Base-by-base conservation (phyloP, 192 early-diverging fungal genomes). In the Dissophora ornata region DNA sequence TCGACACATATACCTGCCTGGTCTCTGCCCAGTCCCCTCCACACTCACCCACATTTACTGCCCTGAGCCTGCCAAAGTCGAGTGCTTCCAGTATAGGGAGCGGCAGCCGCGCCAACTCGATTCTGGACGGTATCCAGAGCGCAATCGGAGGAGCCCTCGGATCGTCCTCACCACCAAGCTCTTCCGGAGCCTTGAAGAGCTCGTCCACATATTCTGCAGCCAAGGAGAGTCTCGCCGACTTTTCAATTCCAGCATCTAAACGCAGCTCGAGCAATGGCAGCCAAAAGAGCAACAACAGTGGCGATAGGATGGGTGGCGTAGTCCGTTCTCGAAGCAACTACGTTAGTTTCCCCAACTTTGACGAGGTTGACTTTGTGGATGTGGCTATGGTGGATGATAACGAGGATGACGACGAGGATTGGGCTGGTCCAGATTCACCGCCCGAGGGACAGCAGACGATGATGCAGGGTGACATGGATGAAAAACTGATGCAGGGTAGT, bases 271-370 rank as follows among this genome's bases (percentile, higher is more conserved):
- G 16, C 38, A 6, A 24, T 4, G 19, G 21, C 29, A 41, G 33
- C 16, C 15, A 36, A 1, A 24, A 16, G 18, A 30, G 4, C 41
- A 34, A 60, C 34, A 40, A 21, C 8, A 50, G 32, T 24, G 13
- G 3, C 15, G 8, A 41, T 38, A 38, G 36, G 7, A 48, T 41
- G 30, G 18, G 22, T 29, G 46, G 53, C 18, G 71, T 75, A 36
- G 38, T 61, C 42, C 62, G 69, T 18, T 73, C 69, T 26, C 42
- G 71, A 25, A 75, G 71, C 44, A 66, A 75, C 63, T 75, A 75
- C 59, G 62, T 75, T 49, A 75, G 71, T 34, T 75, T 75, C 45
- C 71, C 71, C 21, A 75, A 67, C 36, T 75, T 75, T 54, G 71
- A 75, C 16, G 71, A 75, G 21, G 42, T 75, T 47, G 71, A 75